phyloP scores from a whole-genome alignment of 163 green algal genomes.

The Chlamydomonas reinhardtii region DNA sequence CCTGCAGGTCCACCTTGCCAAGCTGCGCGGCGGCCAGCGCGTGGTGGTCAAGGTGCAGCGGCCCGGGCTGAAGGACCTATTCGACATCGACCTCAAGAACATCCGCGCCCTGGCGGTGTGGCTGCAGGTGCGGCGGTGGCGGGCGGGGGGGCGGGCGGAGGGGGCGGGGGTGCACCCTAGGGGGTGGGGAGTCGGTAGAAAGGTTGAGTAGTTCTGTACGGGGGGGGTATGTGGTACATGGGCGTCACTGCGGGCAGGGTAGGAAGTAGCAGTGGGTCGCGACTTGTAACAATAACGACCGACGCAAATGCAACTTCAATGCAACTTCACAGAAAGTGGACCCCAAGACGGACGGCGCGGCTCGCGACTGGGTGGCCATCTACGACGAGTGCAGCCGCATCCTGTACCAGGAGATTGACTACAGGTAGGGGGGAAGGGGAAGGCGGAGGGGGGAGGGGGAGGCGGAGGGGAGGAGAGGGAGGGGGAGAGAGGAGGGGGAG shows the following conservation, averaged over 20 bases:
- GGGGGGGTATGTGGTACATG: too few species aligned
- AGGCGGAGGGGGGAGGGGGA: too few species aligned
- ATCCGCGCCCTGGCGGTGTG: constrained; percentile 87
- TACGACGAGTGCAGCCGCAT: constrained; percentile 99
- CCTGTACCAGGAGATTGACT: constrained; percentile 93
- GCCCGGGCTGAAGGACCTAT: constrained; percentile 93
- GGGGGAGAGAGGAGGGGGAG: neutral
- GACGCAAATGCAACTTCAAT: neutral
- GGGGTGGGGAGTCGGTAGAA: neutral
- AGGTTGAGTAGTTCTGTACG: too few species aligned
- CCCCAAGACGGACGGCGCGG: constrained; percentile 92
- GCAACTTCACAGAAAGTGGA: constrained; percentile 63
- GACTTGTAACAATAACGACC: too few species aligned
- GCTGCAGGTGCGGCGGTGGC: constrained; percentile 56
- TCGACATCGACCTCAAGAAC: constrained; percentile 97
- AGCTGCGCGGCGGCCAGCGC: constrained; percentile 69
- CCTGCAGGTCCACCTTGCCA: constrained; percentile 86
- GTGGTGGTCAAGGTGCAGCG: constrained; percentile 97
- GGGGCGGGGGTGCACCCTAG: neutral
- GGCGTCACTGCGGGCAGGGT: too few species aligned
- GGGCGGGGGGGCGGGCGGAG: too few species aligned
- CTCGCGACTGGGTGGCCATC: constrained; percentile 99
- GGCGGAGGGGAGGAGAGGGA: neutral
- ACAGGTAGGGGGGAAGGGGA: constrained; percentile 21
- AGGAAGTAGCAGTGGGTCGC: too few species aligned